A percentile compares a stretch with the other conserved stretches of the same genome.
phyloP scores from a whole-genome alignment of 148 eudicot genomes.

The Heliamphora exappendiculata region DNA sequence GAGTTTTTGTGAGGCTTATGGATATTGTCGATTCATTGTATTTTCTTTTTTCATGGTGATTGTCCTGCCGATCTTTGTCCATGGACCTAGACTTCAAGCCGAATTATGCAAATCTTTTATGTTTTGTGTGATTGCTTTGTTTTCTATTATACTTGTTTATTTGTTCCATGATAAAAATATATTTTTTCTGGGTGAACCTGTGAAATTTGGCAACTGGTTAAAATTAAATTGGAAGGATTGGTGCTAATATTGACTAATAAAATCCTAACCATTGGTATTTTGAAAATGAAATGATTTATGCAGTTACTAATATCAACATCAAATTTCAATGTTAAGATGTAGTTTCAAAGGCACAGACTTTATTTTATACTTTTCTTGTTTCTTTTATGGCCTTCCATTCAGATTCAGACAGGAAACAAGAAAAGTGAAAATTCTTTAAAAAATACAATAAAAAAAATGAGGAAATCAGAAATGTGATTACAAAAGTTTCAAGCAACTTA shows the following conservation, averaged over 20 bases:
- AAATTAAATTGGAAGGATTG: background rate
- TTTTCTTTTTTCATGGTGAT: no score
- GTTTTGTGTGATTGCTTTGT: no score
- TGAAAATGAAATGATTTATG: slow-evolving; percentile 1
- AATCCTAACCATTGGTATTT: slow-evolving; percentile 2
- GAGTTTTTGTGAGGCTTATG: no score
- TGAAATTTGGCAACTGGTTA: background rate
- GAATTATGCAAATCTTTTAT: no score
- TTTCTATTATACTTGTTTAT: no score
- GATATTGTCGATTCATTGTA: no score
- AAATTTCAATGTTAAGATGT: background rate
- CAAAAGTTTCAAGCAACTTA: slow-evolving; percentile 14
- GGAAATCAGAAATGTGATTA: background rate
- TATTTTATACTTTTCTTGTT: background rate
- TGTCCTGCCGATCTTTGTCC: no score
- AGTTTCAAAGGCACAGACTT: background rate
- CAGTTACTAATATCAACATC: background rate
- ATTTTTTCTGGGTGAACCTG: background rate
- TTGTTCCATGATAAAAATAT: no score
- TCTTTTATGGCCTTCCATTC: background rate
- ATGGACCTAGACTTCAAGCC: no score
- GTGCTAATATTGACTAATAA: background rate
- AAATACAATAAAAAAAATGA: background rate
- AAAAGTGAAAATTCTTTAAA: no score
- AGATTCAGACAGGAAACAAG: background rate